phyloP scores from a whole-genome alignment of 1,284 basidiomycete genomes.

The Testicularia cyperi region DNA sequence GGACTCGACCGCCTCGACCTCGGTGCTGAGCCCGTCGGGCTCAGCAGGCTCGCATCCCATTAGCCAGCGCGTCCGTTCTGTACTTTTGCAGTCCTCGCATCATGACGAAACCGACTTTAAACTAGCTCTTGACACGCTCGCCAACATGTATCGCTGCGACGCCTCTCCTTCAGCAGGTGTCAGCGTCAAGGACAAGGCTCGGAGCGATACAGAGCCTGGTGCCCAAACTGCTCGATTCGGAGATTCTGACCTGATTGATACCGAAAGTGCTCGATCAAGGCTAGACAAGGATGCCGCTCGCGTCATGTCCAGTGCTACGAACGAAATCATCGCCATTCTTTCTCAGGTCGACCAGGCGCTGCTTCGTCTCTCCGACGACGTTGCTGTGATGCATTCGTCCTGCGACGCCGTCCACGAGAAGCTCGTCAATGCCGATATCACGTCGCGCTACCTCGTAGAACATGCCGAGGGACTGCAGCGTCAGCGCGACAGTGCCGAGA shows the following conservation, averaged over 20 bases:
- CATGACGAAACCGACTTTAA: constrained; percentile 8
- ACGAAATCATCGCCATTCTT: constrained; percentile 77
- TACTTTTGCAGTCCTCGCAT: constrained; percentile 9
- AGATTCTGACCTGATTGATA: constrained; percentile 15
- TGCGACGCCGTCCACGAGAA: constrained; percentile 28
- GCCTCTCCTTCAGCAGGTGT: background rate
- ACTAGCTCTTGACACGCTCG: constrained; percentile 22
- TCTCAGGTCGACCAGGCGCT: constrained; percentile 76
- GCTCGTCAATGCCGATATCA: constrained; percentile 9
- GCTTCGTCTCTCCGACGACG: constrained; percentile 20
- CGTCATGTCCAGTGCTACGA: constrained; percentile 75
- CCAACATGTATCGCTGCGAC: constrained; percentile 19
- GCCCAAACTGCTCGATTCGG: background rate
- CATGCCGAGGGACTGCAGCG: constrained; percentile 29
- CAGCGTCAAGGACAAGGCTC: background rate
- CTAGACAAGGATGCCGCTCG: constrained; percentile 80
- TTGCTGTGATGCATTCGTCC: constrained; percentile 19
- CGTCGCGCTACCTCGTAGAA: constrained; percentile 36
- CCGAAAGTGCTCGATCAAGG: constrained; percentile 71
- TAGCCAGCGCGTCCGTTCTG: constrained; percentile 16
- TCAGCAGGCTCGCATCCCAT: constrained; percentile 14
- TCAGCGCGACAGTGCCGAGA: constrained; percentile 15
- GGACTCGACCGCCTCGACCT: too few relatives aligned
- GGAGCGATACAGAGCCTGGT: too few relatives aligned
- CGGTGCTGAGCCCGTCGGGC: too few relatives aligned